Evolutionary conservation across 768 basidiomycete species (phyloP).

Genomic region (Auriculariales sp.): DNA sequence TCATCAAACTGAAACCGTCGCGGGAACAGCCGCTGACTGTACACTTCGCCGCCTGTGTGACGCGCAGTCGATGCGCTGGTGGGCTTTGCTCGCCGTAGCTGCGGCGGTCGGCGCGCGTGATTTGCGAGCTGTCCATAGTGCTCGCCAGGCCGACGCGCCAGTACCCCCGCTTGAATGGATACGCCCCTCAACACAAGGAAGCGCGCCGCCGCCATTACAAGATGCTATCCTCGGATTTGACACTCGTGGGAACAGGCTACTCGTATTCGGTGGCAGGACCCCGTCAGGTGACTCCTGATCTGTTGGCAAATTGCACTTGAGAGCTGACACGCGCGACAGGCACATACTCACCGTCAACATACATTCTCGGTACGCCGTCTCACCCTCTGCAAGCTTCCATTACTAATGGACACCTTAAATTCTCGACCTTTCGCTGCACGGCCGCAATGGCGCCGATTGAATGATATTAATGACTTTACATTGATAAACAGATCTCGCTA

Average conservation of each 20-base stretch:
- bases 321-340: too few species aligned
- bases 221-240: conserved; percentile 54
- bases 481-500: too few species aligned
- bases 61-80: too few species aligned
- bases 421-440: too few species aligned
- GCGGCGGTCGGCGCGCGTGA: not conserved
- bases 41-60: too few species aligned
- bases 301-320: too few species aligned
- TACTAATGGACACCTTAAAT: not conserved
- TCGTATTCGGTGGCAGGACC: conserved; percentile 69
- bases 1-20: too few species aligned
- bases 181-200: conserved; percentile 44
- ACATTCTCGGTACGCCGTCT: not conserved
- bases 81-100: not conserved
- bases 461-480: too few species aligned
- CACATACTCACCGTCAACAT: not conserved
- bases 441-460: too few species aligned
- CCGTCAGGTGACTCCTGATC: too few species aligned
- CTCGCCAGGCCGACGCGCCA: not conserved
- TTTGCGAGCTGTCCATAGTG: not conserved
- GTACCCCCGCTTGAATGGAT: conserved; percentile 64
- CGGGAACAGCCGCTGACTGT: too few species aligned
- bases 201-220: conserved; percentile 39
- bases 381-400: too few species aligned
- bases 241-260: conserved; percentile 33